Conservation (phyloP, 352 stramenopile species). For the Blastocystis sp. region DNA sequence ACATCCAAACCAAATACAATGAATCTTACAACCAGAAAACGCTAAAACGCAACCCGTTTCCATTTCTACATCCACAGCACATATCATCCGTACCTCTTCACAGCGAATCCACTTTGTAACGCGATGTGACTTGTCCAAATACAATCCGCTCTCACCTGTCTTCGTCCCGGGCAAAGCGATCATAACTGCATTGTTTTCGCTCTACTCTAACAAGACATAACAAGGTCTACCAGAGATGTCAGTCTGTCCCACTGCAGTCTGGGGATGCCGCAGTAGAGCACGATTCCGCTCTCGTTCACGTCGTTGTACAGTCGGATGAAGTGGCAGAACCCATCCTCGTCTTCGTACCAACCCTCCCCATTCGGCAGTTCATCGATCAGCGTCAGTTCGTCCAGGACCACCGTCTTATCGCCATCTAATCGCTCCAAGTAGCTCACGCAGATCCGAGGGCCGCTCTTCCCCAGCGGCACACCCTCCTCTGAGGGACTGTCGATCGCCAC, state of each 20-base stretch:
- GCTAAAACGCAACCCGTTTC: not conserved
- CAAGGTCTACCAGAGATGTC: not conserved
- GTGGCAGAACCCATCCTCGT: not conserved
- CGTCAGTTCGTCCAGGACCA: not conserved
- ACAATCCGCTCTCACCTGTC: not conserved
- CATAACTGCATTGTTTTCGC: not conserved
- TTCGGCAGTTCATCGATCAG: not conserved
- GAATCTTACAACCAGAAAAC: not conserved
- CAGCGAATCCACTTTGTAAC: not conserved
- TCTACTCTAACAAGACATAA: not conserved
- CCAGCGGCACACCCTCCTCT: not conserved
- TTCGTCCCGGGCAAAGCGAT: not conserved
- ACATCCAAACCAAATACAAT: not conserved
- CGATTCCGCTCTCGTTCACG: not conserved
- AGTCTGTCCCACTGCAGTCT: not conserved
- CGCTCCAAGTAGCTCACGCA: not conserved
- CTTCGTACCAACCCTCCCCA: not conserved
- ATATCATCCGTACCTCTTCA: not conserved
- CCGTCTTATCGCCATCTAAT: too few species aligned
- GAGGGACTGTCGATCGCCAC: not conserved
- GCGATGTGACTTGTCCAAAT: not conserved
- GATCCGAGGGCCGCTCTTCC: not conserved
- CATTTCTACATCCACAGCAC: not conserved
- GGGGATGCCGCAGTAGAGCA: not conserved
- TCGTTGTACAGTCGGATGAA: not conserved